These are phyloP conservation scores for Pouteria campechiana DNA, from an alignment of 179 eudicot species.

Conservation along the genomic window DNA sequence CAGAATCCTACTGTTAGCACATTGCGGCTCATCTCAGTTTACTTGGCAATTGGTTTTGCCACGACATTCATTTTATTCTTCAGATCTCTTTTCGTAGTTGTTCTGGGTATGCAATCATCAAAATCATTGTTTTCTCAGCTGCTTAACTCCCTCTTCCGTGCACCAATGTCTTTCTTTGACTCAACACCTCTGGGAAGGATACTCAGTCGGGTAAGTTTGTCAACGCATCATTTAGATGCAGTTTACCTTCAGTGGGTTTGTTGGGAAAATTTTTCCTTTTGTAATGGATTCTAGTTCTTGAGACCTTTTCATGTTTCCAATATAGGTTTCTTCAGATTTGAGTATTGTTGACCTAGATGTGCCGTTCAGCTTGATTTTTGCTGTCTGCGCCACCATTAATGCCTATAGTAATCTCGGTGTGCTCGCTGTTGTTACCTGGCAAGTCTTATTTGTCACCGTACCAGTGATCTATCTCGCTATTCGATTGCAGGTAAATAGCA, in stretches of 20 bases:
- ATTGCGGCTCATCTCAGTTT: slow-evolving; percentile 15
- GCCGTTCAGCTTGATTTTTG: slow-evolving; percentile 15
- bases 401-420: slow-evolving; percentile 23
- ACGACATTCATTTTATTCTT: slow-evolving; percentile 20
- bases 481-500: slow-evolving; percentile 41
- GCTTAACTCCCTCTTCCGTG: slow-evolving; percentile 37
- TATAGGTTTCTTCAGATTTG: slow-evolving; percentile 43
- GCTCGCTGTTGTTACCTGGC: slow-evolving; percentile 38
- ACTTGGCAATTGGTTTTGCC: slow-evolving; percentile 28
- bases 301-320: neutral
- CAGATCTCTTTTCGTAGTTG: slow-evolving; percentile 22
- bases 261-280: too few species aligned
- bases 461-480: slow-evolving; percentile 30
- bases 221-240: neutral
- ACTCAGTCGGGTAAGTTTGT: slow-evolving; percentile 47
- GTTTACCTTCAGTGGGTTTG: neutral
- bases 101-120: slow-evolving; percentile 33
- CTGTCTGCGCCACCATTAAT: slow-evolving; percentile 20
- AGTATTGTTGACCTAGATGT: slow-evolving; percentile 44
- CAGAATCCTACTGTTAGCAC: slow-evolving; percentile 16
- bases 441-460: slow-evolving; percentile 28
- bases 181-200: slow-evolving; percentile 61
- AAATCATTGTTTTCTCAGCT: slow-evolving; percentile 26
- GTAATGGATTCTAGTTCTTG: too few species aligned
- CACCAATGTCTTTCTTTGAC: slow-evolving; percentile 59